Conservation (phyloP, 2,329 filamentous ascomycete genomes). For the Septoria petroselini region DNA sequence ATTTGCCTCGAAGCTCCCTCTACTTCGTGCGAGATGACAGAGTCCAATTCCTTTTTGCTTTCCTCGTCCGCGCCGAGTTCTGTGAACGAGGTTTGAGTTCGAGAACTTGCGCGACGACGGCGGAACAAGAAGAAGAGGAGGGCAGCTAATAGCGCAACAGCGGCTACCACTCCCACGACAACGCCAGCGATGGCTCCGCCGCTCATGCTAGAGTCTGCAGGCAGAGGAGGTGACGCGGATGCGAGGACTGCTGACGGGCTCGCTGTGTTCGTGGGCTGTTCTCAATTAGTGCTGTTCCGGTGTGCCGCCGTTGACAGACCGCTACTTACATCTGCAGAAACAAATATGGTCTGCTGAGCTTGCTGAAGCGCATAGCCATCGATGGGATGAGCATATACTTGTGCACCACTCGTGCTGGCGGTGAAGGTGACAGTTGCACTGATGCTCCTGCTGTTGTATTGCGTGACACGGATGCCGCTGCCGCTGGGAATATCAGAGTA, state of each 20-base stretch:
- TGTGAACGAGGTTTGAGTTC: neutral
- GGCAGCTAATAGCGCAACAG: constrained; percentile 1
- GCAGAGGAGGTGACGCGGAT: neutral
- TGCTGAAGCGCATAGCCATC: constrained; percentile 18
- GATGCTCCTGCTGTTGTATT: constrained; percentile 18
- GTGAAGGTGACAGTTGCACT: constrained; percentile 12
- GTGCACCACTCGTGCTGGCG: constrained; percentile 5
- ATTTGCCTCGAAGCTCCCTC: neutral
- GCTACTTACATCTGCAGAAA: neutral
- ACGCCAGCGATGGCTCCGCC: constrained; percentile 15
- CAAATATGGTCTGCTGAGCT: constrained; percentile 12
- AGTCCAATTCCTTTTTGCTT: neutral
- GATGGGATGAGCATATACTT: constrained; percentile 21
- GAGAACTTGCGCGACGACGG: neutral
- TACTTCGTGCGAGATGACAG: neutral
- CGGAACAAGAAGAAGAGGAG: constrained; percentile 11
- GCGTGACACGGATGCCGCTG: constrained; percentile 11
- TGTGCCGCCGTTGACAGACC: neutral
- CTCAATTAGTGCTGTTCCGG: neutral
- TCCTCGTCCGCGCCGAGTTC: neutral
- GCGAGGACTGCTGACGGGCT: neutral
- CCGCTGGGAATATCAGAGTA: constrained; percentile 16
- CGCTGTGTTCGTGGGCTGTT: neutral
- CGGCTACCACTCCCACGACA: constrained; percentile 12
- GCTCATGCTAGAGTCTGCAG: neutral